Base-by-base conservation (phyloP, 1,284 basidiomycete species). In the Sanghuangporus weigelae region DNA sequence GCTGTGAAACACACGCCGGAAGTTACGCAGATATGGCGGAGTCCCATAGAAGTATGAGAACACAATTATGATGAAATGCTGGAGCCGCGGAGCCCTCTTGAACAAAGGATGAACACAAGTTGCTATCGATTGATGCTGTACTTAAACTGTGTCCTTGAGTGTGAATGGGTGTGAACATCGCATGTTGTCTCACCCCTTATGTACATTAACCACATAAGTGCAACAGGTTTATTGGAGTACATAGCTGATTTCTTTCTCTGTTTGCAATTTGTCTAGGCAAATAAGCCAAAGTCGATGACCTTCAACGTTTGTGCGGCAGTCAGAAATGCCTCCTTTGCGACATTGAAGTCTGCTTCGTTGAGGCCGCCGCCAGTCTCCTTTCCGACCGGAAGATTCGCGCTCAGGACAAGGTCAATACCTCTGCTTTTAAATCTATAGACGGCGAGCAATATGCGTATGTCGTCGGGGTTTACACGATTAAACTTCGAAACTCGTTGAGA, bases 401-500 rank as follows among this genome's bases (percentile, higher is more conserved):
- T 88, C 67, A 92, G 79, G 42, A 96, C 89, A 21, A 96, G 73
- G 73, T 97, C 95, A 7, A 88, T 83, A 35, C 77, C 78, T 73
- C 89, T 92, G 58, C 75, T 73, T 68, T 81, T 73, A n/a, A 95
- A 77, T 31, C 95, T 85, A 76, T 87, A 96, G 8, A 98, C 78
- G 8, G 87, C 92, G 71, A 96, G 78, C 19, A 86, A 79, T 66
- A 96, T 87, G 61, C 82, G 82, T 50, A 97, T 89, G 57, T 84
- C 77, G 74, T 91, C 94, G 42, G 79, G 76, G 6, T 67, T 68
- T 11, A 77, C 64, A 63, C 78, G 75, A 73, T 92, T 92, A 80
- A 91, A 96, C 75, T 96, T 96, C 57, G 78, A 79, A 51, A 95
- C 84, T 10, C 69, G 67, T 72, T 97, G 95, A 10, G 77, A 78